These are phyloP conservation scores for Calonectria fujianensis DNA, from an alignment of 2,329 filamentous ascomycete species.

Conservation along the genomic window DNA sequence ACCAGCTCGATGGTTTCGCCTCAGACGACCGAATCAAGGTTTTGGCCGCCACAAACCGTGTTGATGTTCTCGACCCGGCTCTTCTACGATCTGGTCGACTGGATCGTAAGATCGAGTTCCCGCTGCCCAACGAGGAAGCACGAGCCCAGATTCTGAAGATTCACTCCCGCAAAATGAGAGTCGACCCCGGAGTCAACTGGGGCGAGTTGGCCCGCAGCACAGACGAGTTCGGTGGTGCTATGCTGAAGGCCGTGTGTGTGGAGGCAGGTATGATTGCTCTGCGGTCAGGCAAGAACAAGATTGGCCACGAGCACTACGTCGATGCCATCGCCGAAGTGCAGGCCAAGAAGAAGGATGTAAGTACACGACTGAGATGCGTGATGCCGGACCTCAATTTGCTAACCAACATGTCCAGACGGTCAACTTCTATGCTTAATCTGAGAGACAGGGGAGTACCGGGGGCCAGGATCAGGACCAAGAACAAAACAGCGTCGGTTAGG, in stretches of 20 bases:
- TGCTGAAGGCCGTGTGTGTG: conserved; percentile 98
- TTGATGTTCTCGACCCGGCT: conserved; percentile 94
- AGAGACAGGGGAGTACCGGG: conserved; percentile 21
- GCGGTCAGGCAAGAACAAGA: conserved; percentile 95
- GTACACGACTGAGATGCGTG: conserved; percentile 54
- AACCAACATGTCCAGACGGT: conserved; percentile 66
- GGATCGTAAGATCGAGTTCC: conserved; percentile 98
- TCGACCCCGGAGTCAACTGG: conserved; percentile 96
- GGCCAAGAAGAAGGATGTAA: conserved; percentile 93
- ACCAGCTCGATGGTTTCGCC: conserved; percentile 98
- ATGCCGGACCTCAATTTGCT: conserved; percentile 30
- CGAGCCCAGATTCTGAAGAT: conserved; percentile 98
- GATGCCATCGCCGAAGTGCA: conserved; percentile 98
- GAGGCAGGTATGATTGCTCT: conserved; percentile 99
- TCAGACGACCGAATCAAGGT: conserved; percentile 98
- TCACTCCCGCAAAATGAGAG: conserved; percentile 98
- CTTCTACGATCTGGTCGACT: conserved; percentile 93
- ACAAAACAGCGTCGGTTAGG: conserved; percentile 29
- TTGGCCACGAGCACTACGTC: conserved; percentile 98
- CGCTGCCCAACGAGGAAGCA: conserved; percentile 97
- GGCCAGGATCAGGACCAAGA: conserved; percentile 29
- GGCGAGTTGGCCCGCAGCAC: conserved; percentile 95
- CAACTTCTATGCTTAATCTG: conserved; percentile 72
- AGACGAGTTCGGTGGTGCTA: conserved; percentile 97
- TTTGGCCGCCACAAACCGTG: conserved; percentile 93